Evolutionary conservation across 2,329 filamentous ascomycete species (phyloP), one percentile per base, ranked within the genome.

Genomic region (Chrysoporthe deuterocubensis): DNA sequence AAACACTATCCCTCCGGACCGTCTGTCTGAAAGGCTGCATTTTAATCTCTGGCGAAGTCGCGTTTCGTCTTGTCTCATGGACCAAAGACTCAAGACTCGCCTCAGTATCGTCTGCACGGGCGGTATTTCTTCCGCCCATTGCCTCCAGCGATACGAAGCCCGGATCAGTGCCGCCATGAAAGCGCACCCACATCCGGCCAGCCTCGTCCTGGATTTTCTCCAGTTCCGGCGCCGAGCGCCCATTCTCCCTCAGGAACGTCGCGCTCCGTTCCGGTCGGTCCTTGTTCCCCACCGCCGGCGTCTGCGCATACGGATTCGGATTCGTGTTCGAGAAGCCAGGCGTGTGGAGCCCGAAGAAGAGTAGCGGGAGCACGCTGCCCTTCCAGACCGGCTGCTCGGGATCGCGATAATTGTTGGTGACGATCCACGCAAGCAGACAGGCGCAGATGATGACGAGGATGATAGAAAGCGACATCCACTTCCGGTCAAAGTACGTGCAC

Each of bases 341-440:
- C 3, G 11, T 50, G 9, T 69, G 65, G 2, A 71, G 65, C 4
- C 70, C 70, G 34, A 68, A 70, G 64, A 68, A 71, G 44, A 71
- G 64, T 2, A 71, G 57, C 32, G 70, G 70, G 46, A 68, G 61
- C n/a, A 64, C 62, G 67, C 64, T 69, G 9, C 64, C 68, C 32
- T 69, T 69, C 65, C 66, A 70, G 50, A 71, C 70, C 18, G 65
- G 67, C 54, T 74, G 32, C 48, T 64, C 72, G 72, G 75, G 21
- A 48, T 71, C 65, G 67, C 73, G 8, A n/a, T 64, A 26, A 52
- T 68, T 68, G 54, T 66, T 70, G 26, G 67, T 43, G 4, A 68
- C 56, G 8, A 65, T 68, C 68, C 69, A 72, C 5, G 52, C 61
- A 0, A 73, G 66, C n/a, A 73, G 64, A 13, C 64, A 18, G 8